Conservation (phyloP, 371 early-diverging fungal species). For the Coemansia sp. region DNA sequence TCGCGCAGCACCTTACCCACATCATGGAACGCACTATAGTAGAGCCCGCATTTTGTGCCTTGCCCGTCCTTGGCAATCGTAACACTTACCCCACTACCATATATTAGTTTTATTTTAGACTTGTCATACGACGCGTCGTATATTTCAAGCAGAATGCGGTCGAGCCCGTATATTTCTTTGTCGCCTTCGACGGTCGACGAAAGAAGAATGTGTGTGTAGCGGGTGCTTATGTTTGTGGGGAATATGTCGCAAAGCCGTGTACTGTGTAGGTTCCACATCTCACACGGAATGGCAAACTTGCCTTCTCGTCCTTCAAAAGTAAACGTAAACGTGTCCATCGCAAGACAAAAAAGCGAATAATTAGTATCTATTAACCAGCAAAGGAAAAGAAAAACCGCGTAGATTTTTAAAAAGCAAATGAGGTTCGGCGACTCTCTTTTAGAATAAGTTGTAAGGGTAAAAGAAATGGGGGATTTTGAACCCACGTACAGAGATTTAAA, state of each 20-base stretch:
- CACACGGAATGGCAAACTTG: not conserved
- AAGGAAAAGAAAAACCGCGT: not conserved
- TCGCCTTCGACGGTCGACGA: not conserved
- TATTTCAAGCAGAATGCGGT: constrained; percentile 2
- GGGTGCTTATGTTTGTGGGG: not conserved
- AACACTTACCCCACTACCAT: not conserved
- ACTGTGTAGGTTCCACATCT: not conserved
- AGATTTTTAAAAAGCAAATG: not conserved
- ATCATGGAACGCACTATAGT: not conserved
- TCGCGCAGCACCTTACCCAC: not conserved
- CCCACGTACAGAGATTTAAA: not conserved
- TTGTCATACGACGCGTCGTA: not conserved
- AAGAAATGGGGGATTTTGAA: not conserved
- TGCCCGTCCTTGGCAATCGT: not conserved
- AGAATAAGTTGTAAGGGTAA: not conserved
- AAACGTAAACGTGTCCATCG: not conserved
- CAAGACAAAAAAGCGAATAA: not conserved
- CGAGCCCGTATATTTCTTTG: not conserved
- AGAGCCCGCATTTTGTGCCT: not conserved
- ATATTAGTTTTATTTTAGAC: not conserved
- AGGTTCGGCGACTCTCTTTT: not conserved
- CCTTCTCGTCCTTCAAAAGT: constrained; percentile 2
- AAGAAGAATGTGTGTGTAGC: not conserved
- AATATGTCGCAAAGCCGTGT: not conserved
- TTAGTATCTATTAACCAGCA: not conserved